Base-by-base conservation (phyloP, 306 rosid species). In the Canavalia gladiata region DNA sequence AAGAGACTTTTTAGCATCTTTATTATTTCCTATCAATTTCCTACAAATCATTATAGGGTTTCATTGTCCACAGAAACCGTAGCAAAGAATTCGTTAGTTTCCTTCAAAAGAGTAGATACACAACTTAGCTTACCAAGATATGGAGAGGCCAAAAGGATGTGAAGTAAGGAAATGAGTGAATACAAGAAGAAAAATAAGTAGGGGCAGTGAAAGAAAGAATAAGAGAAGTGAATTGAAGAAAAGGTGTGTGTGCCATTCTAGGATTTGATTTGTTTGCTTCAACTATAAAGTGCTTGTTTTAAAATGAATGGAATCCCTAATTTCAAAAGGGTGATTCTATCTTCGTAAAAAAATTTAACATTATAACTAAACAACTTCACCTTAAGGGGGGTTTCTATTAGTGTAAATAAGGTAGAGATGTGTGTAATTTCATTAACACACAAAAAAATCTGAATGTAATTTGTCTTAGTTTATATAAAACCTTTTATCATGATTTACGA, bases 171-270 rank as follows among this genome's bases (percentile, higher is more conserved):
- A n/a, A 45, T 39, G 68, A 4, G 57, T 31, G 79, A 28, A 65
- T 25, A 33, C 18, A 8, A 18, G 30, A 34, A 11, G 42, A 89
- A 52, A 75, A 79, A 45, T 87, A 72, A 84, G 88, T 68, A 81
- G 90, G 84, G 83, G 82, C 77, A 0, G 54, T 1, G 7, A 86
- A 66, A 7, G 84, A 77, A 74, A 84, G 84, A 64, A 78, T 65
- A n/a, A 86, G 87, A 33, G 94, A 57, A 68, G 60, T 90, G 79
- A 85, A 85, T 84, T 89, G 84, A 72, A 90, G 89, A 70, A 92
- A 85, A 5, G 93, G 84, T 72, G 97, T 62, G 7, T 91, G 97
- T 50, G 92, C 90, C 97, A 93, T 90, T 84, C 50, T 59, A 43
- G 8, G 9, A 64, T 35, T 63, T n/a, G 72, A 54, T 42, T 28